Percentiles rank a stretch among this genome's conserved stretches.
phyloP scores from a whole-genome alignment of 306 rosid genomes.

The Rosa rugosa region DNA sequence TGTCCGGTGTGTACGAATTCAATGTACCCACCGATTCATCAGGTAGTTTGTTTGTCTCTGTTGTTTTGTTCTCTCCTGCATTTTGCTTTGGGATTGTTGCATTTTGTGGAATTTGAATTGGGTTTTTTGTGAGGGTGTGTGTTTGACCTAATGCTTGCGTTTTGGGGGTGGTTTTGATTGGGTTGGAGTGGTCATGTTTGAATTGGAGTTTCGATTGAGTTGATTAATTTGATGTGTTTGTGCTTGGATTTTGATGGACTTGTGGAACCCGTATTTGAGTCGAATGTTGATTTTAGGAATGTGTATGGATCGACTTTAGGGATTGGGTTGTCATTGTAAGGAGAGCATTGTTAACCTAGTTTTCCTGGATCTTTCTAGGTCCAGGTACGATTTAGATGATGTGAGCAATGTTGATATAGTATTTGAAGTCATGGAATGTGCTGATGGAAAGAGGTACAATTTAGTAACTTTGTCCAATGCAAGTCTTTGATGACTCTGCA shows the following conservation, averaged over 20 bases:
- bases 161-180: conserved; percentile 17
- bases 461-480: background rate
- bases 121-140: background rate
- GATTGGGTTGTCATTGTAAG: conserved; percentile 3
- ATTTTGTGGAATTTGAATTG: background rate
- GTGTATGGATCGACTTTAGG: background rate
- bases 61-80: conserved; percentile 1
- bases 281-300: background rate
- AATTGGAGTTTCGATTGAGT: background rate
- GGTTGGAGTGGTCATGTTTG: background rate
- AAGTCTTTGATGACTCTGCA: background rate
- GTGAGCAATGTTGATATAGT: background rate
- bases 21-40: conserved; percentile 97
- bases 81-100: background rate
- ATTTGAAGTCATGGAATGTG: background rate
- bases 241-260: background rate
- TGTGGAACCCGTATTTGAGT: background rate
- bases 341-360: background rate
- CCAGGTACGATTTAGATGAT: background rate
- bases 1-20: conserved; percentile 97
- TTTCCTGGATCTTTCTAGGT: conserved; percentile 7
- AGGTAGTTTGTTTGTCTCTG: conserved; percentile 44
- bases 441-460: background rate
- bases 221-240: background rate
- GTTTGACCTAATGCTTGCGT: background rate